Base-by-base conservation (phyloP, 1,139 yeast genomes). In the Geotrichum histeridarum region DNA sequence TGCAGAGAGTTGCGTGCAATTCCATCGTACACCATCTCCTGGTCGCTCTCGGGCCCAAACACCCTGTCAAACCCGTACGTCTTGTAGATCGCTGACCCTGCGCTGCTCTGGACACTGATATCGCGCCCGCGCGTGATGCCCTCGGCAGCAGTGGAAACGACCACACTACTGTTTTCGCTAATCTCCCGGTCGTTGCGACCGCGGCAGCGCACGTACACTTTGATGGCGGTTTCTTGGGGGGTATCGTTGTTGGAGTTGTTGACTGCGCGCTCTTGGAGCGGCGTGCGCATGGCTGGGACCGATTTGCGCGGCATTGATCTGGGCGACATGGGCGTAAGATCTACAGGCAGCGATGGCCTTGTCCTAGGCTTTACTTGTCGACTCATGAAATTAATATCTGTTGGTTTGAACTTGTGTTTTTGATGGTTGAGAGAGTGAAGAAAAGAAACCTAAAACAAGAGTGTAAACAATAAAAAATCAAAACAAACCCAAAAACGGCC, bases 141-240 rank as follows among this genome's bases (percentile, higher is more conserved):
- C 17, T 53, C 57, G 1, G 44, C 36, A 5, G 55, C 51, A 1
- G 68, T 65, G 44, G 64, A 65, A 8, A 89, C 86, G 11, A 89
- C 84, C 5, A 85, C 83, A 2, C 90, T 84, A 53, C 90, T 83
- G 61, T 85, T 86, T 17, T 86, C 82, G 31, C 75, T 74, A 7
- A 84, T 74, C 64, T 90, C 97, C 50, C 85, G 79, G 42, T 78
- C 76, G 62, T 82, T 88, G 48, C 98, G 76, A 1, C 88, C 95
- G 53, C 98, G 77, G 67, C 97, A 90, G 61, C 98, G 79, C 31
- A 90, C 95, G 3, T 86, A 86, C 27, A 91, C 97, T 63, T 85
- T 84, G 54, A 87, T 86, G 14, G 42, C 47, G 17, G 50, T 47
- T 15, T 52, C 55, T 39, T 52, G 42, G 15, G 38, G 30, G 42